Conservation (phyloP, 2,329 filamentous ascomycete species). For the Aspergillus alliaceus region DNA sequence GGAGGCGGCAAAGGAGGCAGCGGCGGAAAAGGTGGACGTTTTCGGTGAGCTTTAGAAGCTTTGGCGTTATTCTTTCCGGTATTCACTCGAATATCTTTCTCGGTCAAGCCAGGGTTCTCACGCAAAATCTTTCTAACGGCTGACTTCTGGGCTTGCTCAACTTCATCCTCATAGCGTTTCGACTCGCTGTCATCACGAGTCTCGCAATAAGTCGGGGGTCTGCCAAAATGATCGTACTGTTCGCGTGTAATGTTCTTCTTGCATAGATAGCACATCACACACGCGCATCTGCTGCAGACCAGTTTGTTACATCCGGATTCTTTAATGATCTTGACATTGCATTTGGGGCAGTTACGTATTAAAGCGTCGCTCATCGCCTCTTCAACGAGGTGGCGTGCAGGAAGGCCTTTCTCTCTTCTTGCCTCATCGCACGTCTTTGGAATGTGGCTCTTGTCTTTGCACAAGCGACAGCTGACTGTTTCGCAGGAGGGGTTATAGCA, state of each 20-base stretch:
- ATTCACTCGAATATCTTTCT: conserved; percentile 20
- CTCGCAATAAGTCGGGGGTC: conserved; percentile 45
- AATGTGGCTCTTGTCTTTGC: conserved; percentile 67
- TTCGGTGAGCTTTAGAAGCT: not conserved
- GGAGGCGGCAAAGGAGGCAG: not conserved
- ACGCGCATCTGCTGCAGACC: conserved; percentile 62
- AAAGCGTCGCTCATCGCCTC: conserved; percentile 81
- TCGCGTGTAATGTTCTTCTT: conserved; percentile 58
- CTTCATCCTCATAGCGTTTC: conserved; percentile 24
- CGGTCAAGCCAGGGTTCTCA: conserved; percentile 22
- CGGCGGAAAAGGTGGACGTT: not conserved
- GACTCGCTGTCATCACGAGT: conserved; percentile 12
- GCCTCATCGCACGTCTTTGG: conserved; percentile 71
- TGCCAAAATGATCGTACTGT: conserved; percentile 70
- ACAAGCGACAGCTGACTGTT: conserved; percentile 66
- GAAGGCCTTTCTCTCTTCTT: conserved; percentile 59
- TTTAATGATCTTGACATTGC: conserved; percentile 77
- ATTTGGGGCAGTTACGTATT: conserved; percentile 67
- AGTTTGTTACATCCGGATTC: conserved; percentile 82
- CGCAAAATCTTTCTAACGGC: conserved; percentile 29
- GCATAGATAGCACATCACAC: conserved; percentile 62
- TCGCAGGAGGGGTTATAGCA: conserved; percentile 68
- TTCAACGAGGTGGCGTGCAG: conserved; percentile 68
- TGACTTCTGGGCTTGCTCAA: conserved; percentile 28
- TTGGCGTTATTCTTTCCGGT: not conserved